Percentiles rank a stretch among this genome's conserved stretches.
Evolutionary conservation across 2,329 filamentous ascomycete species (phyloP).

Genomic region (Daldinia sp.): DNA sequence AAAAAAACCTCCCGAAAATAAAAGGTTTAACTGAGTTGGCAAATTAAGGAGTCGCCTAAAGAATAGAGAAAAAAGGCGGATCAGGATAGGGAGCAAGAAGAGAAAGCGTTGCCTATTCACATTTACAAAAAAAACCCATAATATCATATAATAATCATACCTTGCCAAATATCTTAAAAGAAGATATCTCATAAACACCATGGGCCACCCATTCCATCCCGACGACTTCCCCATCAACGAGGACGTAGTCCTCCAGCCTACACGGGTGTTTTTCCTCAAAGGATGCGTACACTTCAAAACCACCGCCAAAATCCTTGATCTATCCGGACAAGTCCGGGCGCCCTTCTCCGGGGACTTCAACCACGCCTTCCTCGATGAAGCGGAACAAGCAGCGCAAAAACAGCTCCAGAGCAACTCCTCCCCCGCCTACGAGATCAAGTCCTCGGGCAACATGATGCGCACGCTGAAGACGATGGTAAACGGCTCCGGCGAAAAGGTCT

Average conservation of each 20-base stretch:
- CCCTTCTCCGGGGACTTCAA: slow-evolving; percentile 45
- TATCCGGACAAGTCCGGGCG: slow-evolving; percentile 39
- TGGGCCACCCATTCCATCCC: slow-evolving; percentile 47
- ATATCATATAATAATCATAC: background rate
- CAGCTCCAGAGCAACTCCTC: slow-evolving; percentile 4
- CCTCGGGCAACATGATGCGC: slow-evolving; percentile 49
- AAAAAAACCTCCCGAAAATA: background rate
- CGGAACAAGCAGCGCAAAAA: slow-evolving; percentile 35
- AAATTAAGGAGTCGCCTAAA: background rate
- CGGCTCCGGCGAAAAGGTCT: slow-evolving; percentile 39
- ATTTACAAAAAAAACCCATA: too few species aligned
- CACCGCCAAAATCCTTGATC: slow-evolving; percentile 43
- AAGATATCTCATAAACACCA: slow-evolving; percentile 26
- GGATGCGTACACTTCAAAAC: slow-evolving; percentile 48
- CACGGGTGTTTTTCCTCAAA: slow-evolving; percentile 44
- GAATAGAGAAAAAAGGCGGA: background rate
- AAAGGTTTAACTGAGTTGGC: background rate
- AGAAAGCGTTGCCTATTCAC: background rate
- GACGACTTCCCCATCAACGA: slow-evolving; percentile 48
- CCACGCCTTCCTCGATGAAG: slow-evolving; percentile 44
- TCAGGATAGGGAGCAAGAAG: background rate
- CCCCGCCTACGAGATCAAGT: slow-evolving; percentile 41
- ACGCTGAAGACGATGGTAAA: slow-evolving; percentile 47
- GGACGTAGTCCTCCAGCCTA: slow-evolving; percentile 40
- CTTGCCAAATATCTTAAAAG: background rate